These are phyloP conservation scores for Auricularia auricula-judae DNA, from an alignment of 768 basidiomycete genomes.

Conservation along the genomic window DNA sequence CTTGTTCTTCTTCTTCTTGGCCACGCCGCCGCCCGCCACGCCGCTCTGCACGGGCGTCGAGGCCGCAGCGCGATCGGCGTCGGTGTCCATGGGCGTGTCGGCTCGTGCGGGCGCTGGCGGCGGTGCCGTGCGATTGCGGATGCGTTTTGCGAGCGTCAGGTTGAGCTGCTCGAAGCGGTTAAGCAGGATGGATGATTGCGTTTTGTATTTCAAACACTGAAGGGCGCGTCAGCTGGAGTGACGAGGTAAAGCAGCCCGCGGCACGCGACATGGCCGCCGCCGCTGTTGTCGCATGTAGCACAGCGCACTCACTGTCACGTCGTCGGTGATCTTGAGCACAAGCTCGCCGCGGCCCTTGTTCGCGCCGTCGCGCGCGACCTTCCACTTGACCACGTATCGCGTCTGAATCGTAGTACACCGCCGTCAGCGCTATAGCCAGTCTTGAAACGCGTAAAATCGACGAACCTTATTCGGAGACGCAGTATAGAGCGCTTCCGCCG, in stretches of 20 bases:
- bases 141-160: slow-evolving; percentile 73
- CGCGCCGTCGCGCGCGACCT: slow-evolving; percentile 39
- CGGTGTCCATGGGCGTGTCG: slow-evolving; percentile 2
- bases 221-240: too few relatives aligned
- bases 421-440: background rate
- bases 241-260: too few relatives aligned
- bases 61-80: background rate
- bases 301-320: slow-evolving; percentile 56
- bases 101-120: slow-evolving; percentile 19
- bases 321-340: slow-evolving; percentile 89
- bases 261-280: too few relatives aligned
- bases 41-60: slow-evolving; percentile 17
- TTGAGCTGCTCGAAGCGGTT: slow-evolving; percentile 95
- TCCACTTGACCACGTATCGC: slow-evolving; percentile 90
- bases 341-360: slow-evolving; percentile 44
- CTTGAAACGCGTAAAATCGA: background rate
- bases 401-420: slow-evolving; percentile 36
- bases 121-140: slow-evolving; percentile 53
- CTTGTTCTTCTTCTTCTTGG: slow-evolving; percentile 70
- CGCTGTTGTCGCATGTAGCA: too few relatives aligned
- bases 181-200: slow-evolving; percentile 85
- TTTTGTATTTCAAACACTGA: slow-evolving; percentile 95
- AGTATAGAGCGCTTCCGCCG: slow-evolving; percentile 74
- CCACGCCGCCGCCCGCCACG: slow-evolving; percentile 47
- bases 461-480: slow-evolving; percentile 65